Evolutionary conservation across 2,329 filamentous ascomycete species (phyloP).

Genomic region (Apiospora malaysiana): DNA sequence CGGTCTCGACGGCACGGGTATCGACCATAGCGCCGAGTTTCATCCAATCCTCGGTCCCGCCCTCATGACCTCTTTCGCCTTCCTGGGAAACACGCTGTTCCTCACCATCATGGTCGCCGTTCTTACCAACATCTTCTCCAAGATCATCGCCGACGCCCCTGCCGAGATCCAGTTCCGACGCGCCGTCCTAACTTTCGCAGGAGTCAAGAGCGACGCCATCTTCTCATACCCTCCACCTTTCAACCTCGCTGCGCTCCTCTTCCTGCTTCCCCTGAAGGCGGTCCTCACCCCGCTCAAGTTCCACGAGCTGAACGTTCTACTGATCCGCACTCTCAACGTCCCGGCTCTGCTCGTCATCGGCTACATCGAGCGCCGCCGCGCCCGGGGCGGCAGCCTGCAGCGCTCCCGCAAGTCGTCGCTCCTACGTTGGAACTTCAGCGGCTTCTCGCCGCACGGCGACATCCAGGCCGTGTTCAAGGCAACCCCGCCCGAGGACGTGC

Average conservation of each 20-base stretch:
- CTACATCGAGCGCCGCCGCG: conserved; percentile 63
- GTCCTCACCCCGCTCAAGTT: conserved; percentile 67
- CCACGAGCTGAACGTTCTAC: conserved; percentile 73
- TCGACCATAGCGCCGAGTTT: conserved; percentile 60
- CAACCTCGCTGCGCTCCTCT: conserved; percentile 68
- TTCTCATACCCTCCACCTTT: conserved; percentile 74
- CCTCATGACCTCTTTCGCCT: conserved; percentile 75
- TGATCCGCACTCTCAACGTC: conserved; percentile 67
- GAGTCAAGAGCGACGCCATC: conserved; percentile 74
- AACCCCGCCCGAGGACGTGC: conserved; percentile 55
- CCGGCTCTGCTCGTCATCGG: conserved; percentile 67
- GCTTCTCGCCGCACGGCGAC: conserved; percentile 62
- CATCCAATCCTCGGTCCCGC: conserved; percentile 71
- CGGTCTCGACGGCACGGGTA: conserved; percentile 68
- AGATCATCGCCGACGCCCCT: conserved; percentile 70
- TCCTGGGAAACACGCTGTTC: conserved; percentile 77
- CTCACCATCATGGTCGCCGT: conserved; percentile 77
- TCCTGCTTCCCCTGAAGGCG: conserved; percentile 70
- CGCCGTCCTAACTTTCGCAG: conserved; percentile 75
- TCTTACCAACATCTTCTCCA: conserved; percentile 74
- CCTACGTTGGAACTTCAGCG: conserved; percentile 52
- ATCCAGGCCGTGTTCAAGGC: conserved; percentile 65
- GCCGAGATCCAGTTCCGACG: conserved; percentile 76
- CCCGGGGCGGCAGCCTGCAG: conserved; percentile 34
- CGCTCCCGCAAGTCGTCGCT: conserved; percentile 25